Base-by-base conservation (phyloP, 1,139 yeast species). In the Nematodospora anomalae region DNA sequence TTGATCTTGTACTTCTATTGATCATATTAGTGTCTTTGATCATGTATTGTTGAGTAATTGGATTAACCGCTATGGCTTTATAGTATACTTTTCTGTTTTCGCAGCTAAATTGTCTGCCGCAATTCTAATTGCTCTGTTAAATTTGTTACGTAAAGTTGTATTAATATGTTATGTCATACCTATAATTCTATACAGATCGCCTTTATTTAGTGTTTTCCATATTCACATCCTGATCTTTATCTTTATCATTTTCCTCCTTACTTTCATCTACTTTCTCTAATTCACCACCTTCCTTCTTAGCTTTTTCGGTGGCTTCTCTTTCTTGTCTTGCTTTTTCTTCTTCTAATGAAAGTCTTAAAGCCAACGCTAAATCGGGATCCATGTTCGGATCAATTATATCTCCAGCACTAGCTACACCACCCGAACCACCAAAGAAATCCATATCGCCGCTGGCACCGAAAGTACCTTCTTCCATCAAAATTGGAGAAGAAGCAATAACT, bases 281-380 rank as follows among this genome's bases (percentile, higher is more conserved):
- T 27, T 55, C 57, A 32, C 43, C 30, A 43, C 49, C 45, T 35
- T 58, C 55, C 26, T 55, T 47, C 45, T 64, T 71, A 29, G 67
- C 73, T 53, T 54, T 57, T 33, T 63, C 71, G 2, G 59, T 58
- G 2, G 70, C 65, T 59, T 76, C 80, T 50, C 80, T 67, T 49
- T 82, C 90, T 54, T 83, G 92, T 57, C 95, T 74, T 26, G 83
- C 76, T 53, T 79, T 80, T 53, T 85, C 95, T 54, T 86, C 95
- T 54, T 86, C 95, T 45, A 86, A 69, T 3, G 94, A 84, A 63
- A 86, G 76, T 53, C 95, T 74, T 51, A 92, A 76, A 0, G 97
- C 98, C 70, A 92, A 74, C 1, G 97, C 98, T 55, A 92, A 78
- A 61, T 94, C 98, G 16, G 98, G 98, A 53, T 92, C 99, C 80